Evolutionary conservation across 2,329 filamentous ascomycete species (phyloP), one percentile per base, ranked within the genome.

Genomic region (Ciborinia camelliae): DNA sequence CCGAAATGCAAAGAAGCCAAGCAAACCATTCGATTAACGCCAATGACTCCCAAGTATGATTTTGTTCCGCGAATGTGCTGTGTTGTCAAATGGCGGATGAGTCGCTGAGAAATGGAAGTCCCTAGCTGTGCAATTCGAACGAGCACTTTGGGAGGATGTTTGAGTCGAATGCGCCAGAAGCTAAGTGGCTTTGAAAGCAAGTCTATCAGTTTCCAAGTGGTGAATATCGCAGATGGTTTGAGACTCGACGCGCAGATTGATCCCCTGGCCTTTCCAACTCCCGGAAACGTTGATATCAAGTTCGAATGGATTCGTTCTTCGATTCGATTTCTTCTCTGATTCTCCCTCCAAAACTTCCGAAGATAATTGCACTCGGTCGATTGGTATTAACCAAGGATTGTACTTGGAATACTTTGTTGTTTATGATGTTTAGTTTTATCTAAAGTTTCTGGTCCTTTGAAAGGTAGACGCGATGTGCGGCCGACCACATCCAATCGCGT

Each of bases 391-490:
- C 18, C 20, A 26, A 47, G 28, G 30, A 47, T 45, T 32, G 14
- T 23, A 18, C 14, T 35, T 14, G 15, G 18, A 23, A 47, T 23
- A 10, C 14, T 14, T 58, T 47, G 55, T 26, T 58, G 54, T 4
- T 35, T 47, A 10, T 58, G 12, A 18, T 57, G 41, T 58, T 47
- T 58, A 58, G 41, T 58, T 58, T 47, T 20, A 23, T 58, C 30
- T 26, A 47, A 35, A 58, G 55, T 20, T 47, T 58, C 55, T 35
- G 5, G 55, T 35, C 41, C 41, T 58, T 58, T 58, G 41, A 32
- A 26, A 9, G 41, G 55, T 58, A 58, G 55, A 58, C 41, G 55
- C 55, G 41, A 58, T 58, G n/a, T 58, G 14, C 30, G 43, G 28
- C 55, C 55, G 55, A 58, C 12, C 8, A n/a, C 28, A 55, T 26